A percentile compares a stretch with the other conserved stretches of the same genome.
Evolutionary conservation across 371 early-diverging fungal genomes (phyloP).

Genomic region (Massospora cicadina): DNA sequence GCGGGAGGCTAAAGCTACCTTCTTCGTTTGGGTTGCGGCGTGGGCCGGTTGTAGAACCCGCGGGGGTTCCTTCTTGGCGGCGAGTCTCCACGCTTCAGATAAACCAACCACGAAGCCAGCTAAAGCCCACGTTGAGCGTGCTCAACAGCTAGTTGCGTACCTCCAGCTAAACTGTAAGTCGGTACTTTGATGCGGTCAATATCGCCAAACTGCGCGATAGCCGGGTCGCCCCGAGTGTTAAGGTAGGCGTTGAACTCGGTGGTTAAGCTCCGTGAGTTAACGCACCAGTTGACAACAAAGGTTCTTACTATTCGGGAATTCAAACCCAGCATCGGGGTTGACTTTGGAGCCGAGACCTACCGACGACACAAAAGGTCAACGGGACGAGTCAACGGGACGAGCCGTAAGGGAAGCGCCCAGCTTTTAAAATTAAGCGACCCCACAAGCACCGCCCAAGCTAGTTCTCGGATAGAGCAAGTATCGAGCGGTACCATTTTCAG

Average conservation of each 20-base stretch:
- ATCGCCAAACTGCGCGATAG: neutral
- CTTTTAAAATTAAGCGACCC: too few species aligned
- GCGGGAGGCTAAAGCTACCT: neutral
- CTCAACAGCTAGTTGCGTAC: neutral
- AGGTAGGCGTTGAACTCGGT: neutral
- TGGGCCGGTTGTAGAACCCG: neutral
- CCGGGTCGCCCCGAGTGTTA: neutral
- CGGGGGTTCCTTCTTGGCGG: neutral
- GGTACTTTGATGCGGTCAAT: neutral
- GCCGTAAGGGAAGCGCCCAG: too few species aligned
- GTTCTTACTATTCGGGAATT: neutral
- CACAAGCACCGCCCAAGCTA: too few species aligned
- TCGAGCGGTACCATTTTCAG: neutral
- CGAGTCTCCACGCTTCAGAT: neutral
- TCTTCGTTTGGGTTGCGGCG: neutral
- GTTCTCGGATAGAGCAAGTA: neutral
- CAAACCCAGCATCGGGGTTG: neutral
- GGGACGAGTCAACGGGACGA: too few species aligned
- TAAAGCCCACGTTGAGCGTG: neutral
- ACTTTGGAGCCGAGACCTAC: neutral
- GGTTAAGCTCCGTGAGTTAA: neutral
- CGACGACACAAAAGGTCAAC: neutral
- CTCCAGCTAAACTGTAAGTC: neutral
- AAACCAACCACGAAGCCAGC: neutral
- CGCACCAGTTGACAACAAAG: neutral